These are phyloP conservation scores for Nigrograna mackinnonii DNA, from an alignment of 2,329 filamentous ascomycete species.

Conservation along the genomic window DNA sequence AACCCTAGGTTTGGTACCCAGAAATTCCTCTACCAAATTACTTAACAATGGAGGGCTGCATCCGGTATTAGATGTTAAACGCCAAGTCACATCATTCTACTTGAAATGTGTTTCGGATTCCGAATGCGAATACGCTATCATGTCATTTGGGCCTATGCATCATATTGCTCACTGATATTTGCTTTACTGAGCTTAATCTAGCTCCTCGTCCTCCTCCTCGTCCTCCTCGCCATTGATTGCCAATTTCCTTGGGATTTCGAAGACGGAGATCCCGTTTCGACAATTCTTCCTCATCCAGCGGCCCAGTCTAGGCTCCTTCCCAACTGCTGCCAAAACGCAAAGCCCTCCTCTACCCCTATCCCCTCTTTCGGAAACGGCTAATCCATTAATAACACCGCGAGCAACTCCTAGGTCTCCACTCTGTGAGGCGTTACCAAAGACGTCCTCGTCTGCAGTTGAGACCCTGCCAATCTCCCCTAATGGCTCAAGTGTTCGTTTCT, in stretches of 20 bases:
- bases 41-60: too few relatives aligned
- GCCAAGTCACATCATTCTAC: too few relatives aligned
- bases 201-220: slow-evolving; percentile 9
- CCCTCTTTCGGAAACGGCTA: slow-evolving; percentile 84
- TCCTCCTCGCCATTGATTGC: slow-evolving; percentile 16
- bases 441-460: slow-evolving; percentile 17
- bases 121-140: too few relatives aligned
- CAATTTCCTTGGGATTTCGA: slow-evolving; percentile 68
- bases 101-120: too few relatives aligned
- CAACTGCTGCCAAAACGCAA: slow-evolving; percentile 83
- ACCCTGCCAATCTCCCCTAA: slow-evolving; percentile 66
- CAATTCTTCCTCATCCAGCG: slow-evolving; percentile 71
- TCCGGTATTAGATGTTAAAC: too few relatives aligned
- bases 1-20: too few relatives aligned
- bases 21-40: too few relatives aligned
- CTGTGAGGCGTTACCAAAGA: slow-evolving; percentile 9
- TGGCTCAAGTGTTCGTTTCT: slow-evolving; percentile 75
- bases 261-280: slow-evolving; percentile 84
- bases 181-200: too few relatives aligned
- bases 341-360: slow-evolving; percentile 73
- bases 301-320: slow-evolving; percentile 83
- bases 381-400: slow-evolving; percentile 83
- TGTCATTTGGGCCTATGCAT: too few relatives aligned
- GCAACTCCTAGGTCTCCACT: slow-evolving; percentile 44
- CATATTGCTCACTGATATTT: too few relatives aligned